phyloP scores from a whole-genome alignment of 148 eudicot genomes.

The Rhododendron griersonianum region DNA sequence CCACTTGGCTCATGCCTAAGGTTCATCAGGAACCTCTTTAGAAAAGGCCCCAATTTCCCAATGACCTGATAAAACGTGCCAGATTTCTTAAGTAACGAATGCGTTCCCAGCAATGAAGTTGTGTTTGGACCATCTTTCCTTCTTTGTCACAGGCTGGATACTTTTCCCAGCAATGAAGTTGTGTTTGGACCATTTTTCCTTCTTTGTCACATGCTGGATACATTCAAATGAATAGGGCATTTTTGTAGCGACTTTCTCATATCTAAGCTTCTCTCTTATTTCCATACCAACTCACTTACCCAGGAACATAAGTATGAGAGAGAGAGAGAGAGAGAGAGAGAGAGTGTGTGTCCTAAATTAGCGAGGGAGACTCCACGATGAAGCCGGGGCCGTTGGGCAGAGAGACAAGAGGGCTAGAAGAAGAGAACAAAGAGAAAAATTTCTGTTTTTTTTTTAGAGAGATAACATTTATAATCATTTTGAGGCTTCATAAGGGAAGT shows the following conservation, averaged over 20 bases:
- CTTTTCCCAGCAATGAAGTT: neutral
- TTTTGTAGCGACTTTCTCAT: neutral
- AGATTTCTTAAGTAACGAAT: neutral
- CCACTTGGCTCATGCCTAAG: neutral
- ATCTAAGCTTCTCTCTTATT: neutral
- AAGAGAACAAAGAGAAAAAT: neutral
- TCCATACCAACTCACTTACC: neutral
- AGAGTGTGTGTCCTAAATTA: too few species aligned
- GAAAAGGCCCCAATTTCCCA: neutral
- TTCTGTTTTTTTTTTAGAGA: neutral
- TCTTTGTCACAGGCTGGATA: neutral
- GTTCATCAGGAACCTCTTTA: neutral
- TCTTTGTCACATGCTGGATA: neutral
- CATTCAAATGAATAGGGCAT: neutral
- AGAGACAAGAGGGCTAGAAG: neutral
- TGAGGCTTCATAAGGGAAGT: neutral
- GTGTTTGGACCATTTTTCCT: neutral
- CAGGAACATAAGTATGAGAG: neutral
- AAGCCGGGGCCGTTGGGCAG: neutral
- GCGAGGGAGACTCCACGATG: neutral
- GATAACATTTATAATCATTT: neutral
- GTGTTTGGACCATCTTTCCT: neutral
- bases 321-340: too few species aligned
- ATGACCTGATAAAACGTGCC: neutral
- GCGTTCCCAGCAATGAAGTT: slow-evolving; percentile 9